These are phyloP conservation scores for Suillus variegatus DNA, from an alignment of 768 basidiomycete genomes.

Conservation along the genomic window DNA sequence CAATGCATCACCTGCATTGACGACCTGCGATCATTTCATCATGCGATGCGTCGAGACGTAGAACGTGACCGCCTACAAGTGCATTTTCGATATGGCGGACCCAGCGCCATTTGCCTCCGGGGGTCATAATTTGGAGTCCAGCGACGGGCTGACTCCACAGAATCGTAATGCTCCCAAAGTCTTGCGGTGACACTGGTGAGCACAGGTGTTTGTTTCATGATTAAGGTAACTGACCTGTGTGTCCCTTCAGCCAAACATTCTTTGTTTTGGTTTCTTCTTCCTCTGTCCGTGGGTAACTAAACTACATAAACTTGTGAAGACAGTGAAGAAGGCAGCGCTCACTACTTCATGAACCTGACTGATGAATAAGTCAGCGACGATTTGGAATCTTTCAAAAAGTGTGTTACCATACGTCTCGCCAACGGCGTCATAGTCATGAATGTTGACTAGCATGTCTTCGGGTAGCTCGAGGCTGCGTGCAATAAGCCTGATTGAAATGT, in stretches of 20 bases:
- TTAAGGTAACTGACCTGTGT: slow-evolving; percentile 42
- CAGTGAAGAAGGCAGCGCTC: slow-evolving; percentile 17
- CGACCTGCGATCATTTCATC: slow-evolving; percentile 37
- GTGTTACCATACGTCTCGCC: slow-evolving; percentile 45
- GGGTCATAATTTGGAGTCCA: slow-evolving; percentile 56
- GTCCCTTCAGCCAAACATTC: slow-evolving; percentile 62
- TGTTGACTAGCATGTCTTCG: slow-evolving; percentile 51
- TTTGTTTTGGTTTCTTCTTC: slow-evolving; percentile 53
- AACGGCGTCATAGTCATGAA: slow-evolving; percentile 43
- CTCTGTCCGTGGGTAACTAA: too few species aligned
- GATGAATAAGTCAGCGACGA: background rate
- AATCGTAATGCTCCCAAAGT: slow-evolving; percentile 57
- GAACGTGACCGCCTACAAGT: slow-evolving; percentile 36
- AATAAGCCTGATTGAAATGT: slow-evolving; percentile 38
- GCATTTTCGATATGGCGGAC: slow-evolving; percentile 60
- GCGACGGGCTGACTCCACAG: slow-evolving; percentile 64
- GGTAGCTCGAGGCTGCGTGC: slow-evolving; percentile 55
- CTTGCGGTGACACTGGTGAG: slow-evolving; percentile 23
- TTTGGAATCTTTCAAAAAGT: background rate
- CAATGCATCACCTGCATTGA: slow-evolving; percentile 61
- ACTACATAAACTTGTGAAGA: background rate
- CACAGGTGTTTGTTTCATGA: background rate
- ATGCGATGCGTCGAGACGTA: background rate
- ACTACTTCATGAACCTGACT: slow-evolving; percentile 75
- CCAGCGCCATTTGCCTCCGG: slow-evolving; percentile 57